These are phyloP conservation scores for Exophiala dermatitidis DNA, from an alignment of 2,329 filamentous ascomycete genomes.

Conservation along the genomic window DNA sequence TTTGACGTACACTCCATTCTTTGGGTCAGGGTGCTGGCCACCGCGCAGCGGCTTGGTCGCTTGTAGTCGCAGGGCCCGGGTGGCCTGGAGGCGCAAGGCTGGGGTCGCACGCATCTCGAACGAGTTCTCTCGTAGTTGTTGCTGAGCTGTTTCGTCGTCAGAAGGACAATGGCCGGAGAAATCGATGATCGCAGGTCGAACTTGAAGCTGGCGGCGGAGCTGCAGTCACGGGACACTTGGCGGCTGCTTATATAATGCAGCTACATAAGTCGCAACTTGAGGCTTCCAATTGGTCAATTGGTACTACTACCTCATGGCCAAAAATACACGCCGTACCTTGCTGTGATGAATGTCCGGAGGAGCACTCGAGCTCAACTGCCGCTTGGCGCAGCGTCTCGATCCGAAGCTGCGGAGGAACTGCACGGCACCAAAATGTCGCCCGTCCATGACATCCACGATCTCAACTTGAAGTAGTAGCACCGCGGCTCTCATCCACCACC, in stretches of 20 bases:
- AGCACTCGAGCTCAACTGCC: neutral
- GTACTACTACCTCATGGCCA: too few species aligned
- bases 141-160: neutral
- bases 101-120: slow-evolving; percentile 24
- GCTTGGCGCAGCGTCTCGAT: neutral
- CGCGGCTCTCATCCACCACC: neutral
- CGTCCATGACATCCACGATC: neutral
- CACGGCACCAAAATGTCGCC: neutral
- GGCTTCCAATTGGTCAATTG: neutral
- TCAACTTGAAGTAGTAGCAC: neutral
- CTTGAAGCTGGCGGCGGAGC: slow-evolving; percentile 7
- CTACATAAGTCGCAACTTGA: neutral
- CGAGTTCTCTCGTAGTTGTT: neutral
- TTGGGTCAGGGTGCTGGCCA: slow-evolving; percentile 33
- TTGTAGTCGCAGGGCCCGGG: slow-evolving; percentile 23
- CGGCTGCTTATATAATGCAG: neutral
- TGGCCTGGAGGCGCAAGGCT: slow-evolving; percentile 23
- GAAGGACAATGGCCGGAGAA: neutral
- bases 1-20: slow-evolving; percentile 36
- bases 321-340: neutral
- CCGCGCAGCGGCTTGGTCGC: slow-evolving; percentile 20
- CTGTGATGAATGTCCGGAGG: neutral
- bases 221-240: neutral
- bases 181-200: slow-evolving; percentile 6
- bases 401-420: neutral